Conservation (phyloP, 176 grass and related monocot genomes). For the Luzula sylvatica region DNA sequence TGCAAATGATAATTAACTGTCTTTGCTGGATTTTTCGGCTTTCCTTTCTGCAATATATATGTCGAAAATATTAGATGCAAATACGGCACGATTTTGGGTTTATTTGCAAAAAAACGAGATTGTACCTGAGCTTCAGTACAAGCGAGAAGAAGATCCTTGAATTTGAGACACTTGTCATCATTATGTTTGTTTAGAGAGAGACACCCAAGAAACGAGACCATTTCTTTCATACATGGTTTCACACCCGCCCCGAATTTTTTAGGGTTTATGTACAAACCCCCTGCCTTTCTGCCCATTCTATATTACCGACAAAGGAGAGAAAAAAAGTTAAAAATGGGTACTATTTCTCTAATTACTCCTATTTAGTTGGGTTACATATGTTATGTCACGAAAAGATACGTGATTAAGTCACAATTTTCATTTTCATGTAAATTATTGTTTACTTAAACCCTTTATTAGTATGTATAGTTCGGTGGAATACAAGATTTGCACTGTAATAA, state of each 20-base stretch:
- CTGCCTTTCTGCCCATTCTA: conserved; percentile 80
- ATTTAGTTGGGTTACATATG: not conserved
- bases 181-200: conserved; percentile 79
- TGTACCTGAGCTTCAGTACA: conserved; percentile 52
- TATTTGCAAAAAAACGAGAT: not conserved
- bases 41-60: conserved; percentile 38
- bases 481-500: too few species aligned
- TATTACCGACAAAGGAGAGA: conserved; percentile 2
- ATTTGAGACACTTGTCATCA: conserved; percentile 54
- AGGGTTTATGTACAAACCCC: conserved; percentile 73
- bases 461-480: too few species aligned
- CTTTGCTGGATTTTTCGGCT: conserved; percentile 46
- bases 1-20: conserved; percentile 83
- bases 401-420: too few species aligned
- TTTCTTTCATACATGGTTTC: conserved; percentile 71
- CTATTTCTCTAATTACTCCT: not conserved
- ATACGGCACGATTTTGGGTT: too few species aligned
- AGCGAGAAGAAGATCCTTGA: conserved; percentile 54
- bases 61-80: too few species aligned
- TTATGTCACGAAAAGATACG: too few species aligned
- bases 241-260: conserved; percentile 59
- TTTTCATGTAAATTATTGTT: too few species aligned
- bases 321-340: not conserved
- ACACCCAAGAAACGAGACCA: conserved; percentile 71
- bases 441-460: too few species aligned